Conservation (phyloP, 176 grass and related monocot genomes). For the Aegilops longissima region DNA sequence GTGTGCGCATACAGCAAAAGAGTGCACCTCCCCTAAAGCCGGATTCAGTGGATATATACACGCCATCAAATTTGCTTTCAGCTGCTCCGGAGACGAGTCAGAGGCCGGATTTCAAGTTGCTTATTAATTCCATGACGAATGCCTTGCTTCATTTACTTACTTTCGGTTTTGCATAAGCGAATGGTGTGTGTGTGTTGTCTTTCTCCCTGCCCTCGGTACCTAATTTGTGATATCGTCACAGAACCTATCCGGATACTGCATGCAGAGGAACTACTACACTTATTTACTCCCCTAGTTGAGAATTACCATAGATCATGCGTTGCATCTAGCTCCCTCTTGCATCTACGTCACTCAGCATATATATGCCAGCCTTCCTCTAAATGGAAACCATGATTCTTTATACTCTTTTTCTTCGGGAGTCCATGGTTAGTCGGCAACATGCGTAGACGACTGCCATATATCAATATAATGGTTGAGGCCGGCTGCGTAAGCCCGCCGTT, state of each 20-base stretch:
- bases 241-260: constrained; percentile 39
- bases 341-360: not conserved
- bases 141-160: not conserved
- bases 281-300: constrained; percentile 17
- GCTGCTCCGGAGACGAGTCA: constrained; percentile 35
- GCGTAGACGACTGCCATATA: not conserved
- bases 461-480: too few relatives aligned
- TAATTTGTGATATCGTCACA: constrained; percentile 51
- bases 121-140: not conserved
- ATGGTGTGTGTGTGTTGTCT: constrained; percentile 1
- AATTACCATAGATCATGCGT: not conserved
- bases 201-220: constrained; percentile 23
- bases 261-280: not conserved
- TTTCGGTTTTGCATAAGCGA: not conserved
- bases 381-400: not conserved
- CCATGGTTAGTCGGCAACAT: not conserved
- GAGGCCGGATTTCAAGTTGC: constrained; percentile 10
- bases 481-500: too few relatives aligned
- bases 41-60: constrained; percentile 42
- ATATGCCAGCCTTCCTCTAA: not conserved
- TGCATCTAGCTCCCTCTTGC: not conserved
- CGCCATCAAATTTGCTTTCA: constrained; percentile 37
- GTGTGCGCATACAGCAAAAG: constrained; percentile 38
- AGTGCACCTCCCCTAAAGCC: constrained; percentile 4
- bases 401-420: not conserved